Percentiles rank a stretch among this genome's conserved stretches.
phyloP scores from a whole-genome alignment of 225 moss, liverwort and hornwort species.

The Sphagnum contortum region DNA sequence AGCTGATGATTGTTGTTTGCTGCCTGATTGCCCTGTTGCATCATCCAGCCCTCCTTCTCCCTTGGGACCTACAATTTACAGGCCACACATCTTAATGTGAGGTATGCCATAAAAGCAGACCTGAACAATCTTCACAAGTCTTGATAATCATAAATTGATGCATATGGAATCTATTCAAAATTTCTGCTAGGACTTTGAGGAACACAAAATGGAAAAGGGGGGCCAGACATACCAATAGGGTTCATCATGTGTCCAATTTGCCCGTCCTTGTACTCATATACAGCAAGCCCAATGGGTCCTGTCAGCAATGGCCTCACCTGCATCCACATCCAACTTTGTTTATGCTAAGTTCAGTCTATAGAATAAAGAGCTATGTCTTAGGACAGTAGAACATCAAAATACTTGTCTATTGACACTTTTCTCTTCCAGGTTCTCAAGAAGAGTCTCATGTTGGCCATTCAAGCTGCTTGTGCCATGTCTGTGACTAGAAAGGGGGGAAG shows the following conservation, averaged over 20 bases:
- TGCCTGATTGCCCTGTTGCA: constrained; percentile 89
- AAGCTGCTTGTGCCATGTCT: too few species aligned
- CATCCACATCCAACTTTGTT: neutral
- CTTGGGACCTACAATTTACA: constrained; percentile 61
- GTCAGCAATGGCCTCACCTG: constrained; percentile 80
- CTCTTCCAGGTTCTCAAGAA: too few species aligned
- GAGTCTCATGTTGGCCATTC: too few species aligned
- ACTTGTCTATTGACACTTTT: too few species aligned
- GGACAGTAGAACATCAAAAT: too few species aligned
- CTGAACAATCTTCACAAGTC: too few species aligned
- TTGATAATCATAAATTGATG: too few species aligned
- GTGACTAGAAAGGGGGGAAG: too few species aligned
- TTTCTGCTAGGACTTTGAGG: too few species aligned
- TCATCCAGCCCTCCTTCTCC: constrained; percentile 98
- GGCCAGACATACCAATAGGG: constrained; percentile 59
- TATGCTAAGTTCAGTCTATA: neutral
- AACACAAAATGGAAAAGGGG: too few species aligned
- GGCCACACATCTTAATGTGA: neutral
- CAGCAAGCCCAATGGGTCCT: constrained; percentile 74
- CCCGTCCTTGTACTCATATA: constrained; percentile 91
- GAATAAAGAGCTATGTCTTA: neutral
- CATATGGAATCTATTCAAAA: too few species aligned
- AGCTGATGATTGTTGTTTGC: constrained; percentile 81
- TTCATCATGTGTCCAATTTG: constrained; percentile 99
- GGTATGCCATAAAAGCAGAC: too few species aligned